Evolutionary conservation across 805 yeast species (phyloP), one percentile per base, ranked within the genome.

Genomic region (Saturnispora mendoncae): DNA sequence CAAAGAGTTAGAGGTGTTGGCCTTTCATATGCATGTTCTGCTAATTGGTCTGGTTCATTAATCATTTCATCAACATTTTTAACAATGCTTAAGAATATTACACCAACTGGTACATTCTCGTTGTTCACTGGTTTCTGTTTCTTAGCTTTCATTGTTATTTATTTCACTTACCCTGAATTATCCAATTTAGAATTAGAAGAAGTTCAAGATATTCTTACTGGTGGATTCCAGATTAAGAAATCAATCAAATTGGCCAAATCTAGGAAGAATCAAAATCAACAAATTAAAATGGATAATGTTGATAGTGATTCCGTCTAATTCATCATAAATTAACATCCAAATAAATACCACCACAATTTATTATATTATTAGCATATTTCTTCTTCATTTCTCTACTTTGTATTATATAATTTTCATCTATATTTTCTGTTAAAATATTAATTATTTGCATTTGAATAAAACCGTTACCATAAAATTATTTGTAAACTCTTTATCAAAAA

Each of bases 31-130:
- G 87, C 96, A 2, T 85, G 97, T 10, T 90, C 92, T 13, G 79
- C 88, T 33, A 90, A 90, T 66, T 90, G 98, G 98, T 76, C 86
- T 5, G 97, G 97, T 39, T 86, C 95, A 19, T 67, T 90, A 52
- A 81, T 84, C 32, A 85, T 92, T 57, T 84, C 97, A 1, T 75
- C 95, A 2, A 84, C 96, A 0, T 90, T 88, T 65, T 71, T 92
- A 61, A 90, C 97, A 23, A 87, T 90, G 97, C 72, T 92, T 66
- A 76, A 84, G 57, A 83, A 78, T 51, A 86, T 92, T 48, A 85
- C 97, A 1, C 97, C 97, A 33, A 77, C 95, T 0, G 97, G 97
- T 20, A 90, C 97, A 0, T 90, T 90, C 64, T 76, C 88, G 1
- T 74, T 90, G 50, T 90, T 87, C 59, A 96, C 95, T 2, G 94